Percentiles rank a stretch among this genome's conserved stretches.
Conservation (phyloP, 1,284 basidiomycete species). For the Heterobasidion parviporum region DNA sequence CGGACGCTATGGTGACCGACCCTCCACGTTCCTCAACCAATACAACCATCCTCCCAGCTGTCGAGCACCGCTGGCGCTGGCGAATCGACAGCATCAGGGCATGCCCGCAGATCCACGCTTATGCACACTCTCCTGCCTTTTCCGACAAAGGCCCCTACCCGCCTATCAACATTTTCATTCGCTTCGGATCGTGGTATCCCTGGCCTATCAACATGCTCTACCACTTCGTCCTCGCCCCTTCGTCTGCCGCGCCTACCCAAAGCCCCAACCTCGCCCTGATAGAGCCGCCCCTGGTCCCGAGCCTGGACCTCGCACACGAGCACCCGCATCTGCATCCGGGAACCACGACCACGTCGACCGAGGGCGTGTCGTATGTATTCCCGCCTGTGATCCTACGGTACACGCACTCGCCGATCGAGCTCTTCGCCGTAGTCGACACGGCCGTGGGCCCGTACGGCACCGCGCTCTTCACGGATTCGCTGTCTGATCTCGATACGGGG, state of each 20-base stretch:
- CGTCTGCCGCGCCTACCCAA: slow-evolving; percentile 13
- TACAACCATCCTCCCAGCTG: slow-evolving; percentile 31
- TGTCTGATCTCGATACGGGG: slow-evolving; percentile 32
- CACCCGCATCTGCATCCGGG: neutral
- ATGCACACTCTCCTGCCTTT: slow-evolving; percentile 12
- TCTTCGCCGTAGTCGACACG: slow-evolving; percentile 48
- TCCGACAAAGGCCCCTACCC: slow-evolving; percentile 13
- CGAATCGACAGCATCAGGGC: slow-evolving; percentile 42
- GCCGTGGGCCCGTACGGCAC: slow-evolving; percentile 51
- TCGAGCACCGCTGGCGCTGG: slow-evolving; percentile 43
- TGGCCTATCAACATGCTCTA: slow-evolving; percentile 65
- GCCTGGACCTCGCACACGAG: too few relatives aligned
- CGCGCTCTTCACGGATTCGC: slow-evolving; percentile 55
- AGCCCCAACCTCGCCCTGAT: neutral
- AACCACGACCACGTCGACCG: neutral
- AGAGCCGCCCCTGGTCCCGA: neutral
- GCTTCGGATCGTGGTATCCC: slow-evolving; percentile 52
- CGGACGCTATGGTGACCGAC: neutral
- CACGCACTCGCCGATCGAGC: slow-evolving; percentile 49
- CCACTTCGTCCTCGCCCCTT: slow-evolving; percentile 43
- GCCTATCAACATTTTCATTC: slow-evolving; percentile 43
- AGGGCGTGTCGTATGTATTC: slow-evolving; percentile 20
- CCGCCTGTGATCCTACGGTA: slow-evolving; percentile 18
- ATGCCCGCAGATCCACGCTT: slow-evolving; percentile 14
- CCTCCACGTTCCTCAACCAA: slow-evolving; percentile 4